phyloP scores from a whole-genome alignment of 306 rosid species.

The Lagenaria siceraria region DNA sequence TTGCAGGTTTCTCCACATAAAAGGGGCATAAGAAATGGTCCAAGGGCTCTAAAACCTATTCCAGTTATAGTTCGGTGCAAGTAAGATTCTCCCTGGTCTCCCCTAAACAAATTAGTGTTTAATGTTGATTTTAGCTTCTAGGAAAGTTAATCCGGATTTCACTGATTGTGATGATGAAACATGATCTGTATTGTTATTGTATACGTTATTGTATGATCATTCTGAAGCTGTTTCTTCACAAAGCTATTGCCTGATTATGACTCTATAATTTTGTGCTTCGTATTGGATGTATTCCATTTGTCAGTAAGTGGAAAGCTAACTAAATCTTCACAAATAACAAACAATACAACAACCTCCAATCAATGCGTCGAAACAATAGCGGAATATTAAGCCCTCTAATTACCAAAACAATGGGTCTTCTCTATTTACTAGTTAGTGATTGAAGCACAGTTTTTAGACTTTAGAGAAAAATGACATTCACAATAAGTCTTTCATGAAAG shows the following conservation, averaged over 20 bases:
- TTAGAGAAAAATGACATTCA: neutral
- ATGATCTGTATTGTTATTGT: neutral
- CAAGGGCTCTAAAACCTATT: conserved; percentile 67
- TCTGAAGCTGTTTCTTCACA: neutral
- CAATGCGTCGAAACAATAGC: too few relatives aligned
- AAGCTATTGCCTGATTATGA: neutral
- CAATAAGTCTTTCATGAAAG: neutral
- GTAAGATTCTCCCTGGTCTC: conserved; percentile 28
- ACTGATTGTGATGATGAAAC: neutral
- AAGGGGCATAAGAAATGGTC: conserved; percentile 73
- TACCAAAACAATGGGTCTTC: neutral
- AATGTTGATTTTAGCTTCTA: neutral
- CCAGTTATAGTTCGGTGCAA: conserved; percentile 69
- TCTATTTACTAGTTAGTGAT: neutral
- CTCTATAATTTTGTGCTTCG: neutral
- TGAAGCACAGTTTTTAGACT: neutral
- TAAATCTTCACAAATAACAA: too few relatives aligned
- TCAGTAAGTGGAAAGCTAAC: too few relatives aligned
- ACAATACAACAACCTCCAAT: too few relatives aligned
- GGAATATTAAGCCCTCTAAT: too few relatives aligned
- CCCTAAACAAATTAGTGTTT: neutral
- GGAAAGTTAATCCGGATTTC: neutral
- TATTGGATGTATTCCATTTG: neutral
- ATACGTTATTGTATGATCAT: neutral
- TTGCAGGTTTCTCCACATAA: conserved; percentile 30